Base-by-base conservation (phyloP, 805 yeast species). In the Metschnikowia gelsemii region DNA sequence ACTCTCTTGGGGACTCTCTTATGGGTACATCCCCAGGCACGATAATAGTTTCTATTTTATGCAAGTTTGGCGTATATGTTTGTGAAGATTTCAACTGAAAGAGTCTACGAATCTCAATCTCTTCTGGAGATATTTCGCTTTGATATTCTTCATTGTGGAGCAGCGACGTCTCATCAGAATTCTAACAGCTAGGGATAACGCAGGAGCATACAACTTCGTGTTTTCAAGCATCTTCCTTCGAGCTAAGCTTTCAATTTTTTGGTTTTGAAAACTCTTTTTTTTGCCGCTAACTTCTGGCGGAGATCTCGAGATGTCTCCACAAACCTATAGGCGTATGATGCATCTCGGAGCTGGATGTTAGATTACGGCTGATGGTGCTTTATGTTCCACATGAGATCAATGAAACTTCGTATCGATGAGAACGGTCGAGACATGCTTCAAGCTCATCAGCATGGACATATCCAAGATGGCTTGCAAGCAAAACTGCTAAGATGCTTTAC, bases 251-350 rank as follows among this genome's bases (percentile, higher is more conserved):
- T 25, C 32, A 8, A 5, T n/a, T 19, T 18, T 23, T 8, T 22
- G n/a, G 18, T 27, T 13, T 14, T 33, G 22, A 16, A 2, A 3
- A 17, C 9, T 13, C 18, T 13, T 16, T 30, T 40, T 26, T 20
- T 23, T n/a, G 22, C 38, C 13, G 24, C 26, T 27, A 39, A 37
- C 30, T 36, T 42, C 8, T 35, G 40, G 6, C 50, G 47, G 4
- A 48, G 14, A 9, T 45, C 49, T 16, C 34, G 30, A n/a, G 54
- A 38, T 2, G 47, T 35, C 18, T 46, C 49, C 29, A 45, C 44
- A 16, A 50, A 38, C 56, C 56, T 50, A 32, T 41, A 44, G 4
- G 50, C 36, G 23, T 43, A 52, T 12, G 56, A 45, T 6, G 44
- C 51, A 19, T 50, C 47, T 17, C 46, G 47, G 12, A 52, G 51